A percentile compares a stretch with the other conserved stretches of the same genome.
These are phyloP conservation scores for Ceratocystis harringtonii DNA, from an alignment of 2,329 filamentous ascomycete genomes.

Conservation along the genomic window DNA sequence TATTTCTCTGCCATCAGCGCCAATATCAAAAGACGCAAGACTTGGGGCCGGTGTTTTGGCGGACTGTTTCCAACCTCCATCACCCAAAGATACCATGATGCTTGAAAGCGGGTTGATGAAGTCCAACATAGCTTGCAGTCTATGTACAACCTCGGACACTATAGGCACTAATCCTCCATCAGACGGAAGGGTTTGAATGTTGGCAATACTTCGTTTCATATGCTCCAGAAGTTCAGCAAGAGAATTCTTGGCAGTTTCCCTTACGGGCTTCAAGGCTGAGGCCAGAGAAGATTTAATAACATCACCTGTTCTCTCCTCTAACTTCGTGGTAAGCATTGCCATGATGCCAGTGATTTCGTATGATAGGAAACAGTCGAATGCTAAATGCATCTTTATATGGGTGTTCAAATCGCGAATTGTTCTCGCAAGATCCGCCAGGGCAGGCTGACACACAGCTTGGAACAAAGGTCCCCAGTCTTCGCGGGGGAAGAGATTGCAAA, in stretches of 20 bases:
- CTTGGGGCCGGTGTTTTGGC: slow-evolving; percentile 43
- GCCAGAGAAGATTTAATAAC: slow-evolving; percentile 61
- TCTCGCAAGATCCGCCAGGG: slow-evolving; percentile 67
- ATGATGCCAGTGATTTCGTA: slow-evolving; percentile 93
- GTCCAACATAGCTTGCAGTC: slow-evolving; percentile 71
- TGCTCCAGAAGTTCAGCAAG: slow-evolving; percentile 74
- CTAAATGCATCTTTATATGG: slow-evolving; percentile 73
- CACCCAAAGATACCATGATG: slow-evolving; percentile 81
- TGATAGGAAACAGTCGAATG: slow-evolving; percentile 84
- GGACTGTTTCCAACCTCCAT: slow-evolving; percentile 69
- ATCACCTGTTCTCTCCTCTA: slow-evolving; percentile 73
- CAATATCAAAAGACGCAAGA: slow-evolving; percentile 68
- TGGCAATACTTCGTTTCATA: slow-evolving; percentile 52
- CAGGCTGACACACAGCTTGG: slow-evolving; percentile 59
- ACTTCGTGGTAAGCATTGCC: slow-evolving; percentile 57
- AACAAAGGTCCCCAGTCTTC: slow-evolving; percentile 75
- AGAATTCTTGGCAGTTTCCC: slow-evolving; percentile 81
- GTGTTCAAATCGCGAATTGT: slow-evolving; percentile 79
- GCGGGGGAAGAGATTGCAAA: slow-evolving; percentile 69
- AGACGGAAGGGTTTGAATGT: slow-evolving; percentile 51
- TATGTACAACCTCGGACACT: slow-evolving; percentile 70
- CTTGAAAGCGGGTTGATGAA: slow-evolving; percentile 77
- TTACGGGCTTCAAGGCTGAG: slow-evolving; percentile 73
- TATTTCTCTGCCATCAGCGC: slow-evolving; percentile 73
- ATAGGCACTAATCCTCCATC: slow-evolving; percentile 69